A percentile compares a stretch with the other conserved stretches of the same genome.
These are phyloP conservation scores for Hydnum rufescens DNA, from an alignment of 768 basidiomycete genomes.

Conservation along the genomic window DNA sequence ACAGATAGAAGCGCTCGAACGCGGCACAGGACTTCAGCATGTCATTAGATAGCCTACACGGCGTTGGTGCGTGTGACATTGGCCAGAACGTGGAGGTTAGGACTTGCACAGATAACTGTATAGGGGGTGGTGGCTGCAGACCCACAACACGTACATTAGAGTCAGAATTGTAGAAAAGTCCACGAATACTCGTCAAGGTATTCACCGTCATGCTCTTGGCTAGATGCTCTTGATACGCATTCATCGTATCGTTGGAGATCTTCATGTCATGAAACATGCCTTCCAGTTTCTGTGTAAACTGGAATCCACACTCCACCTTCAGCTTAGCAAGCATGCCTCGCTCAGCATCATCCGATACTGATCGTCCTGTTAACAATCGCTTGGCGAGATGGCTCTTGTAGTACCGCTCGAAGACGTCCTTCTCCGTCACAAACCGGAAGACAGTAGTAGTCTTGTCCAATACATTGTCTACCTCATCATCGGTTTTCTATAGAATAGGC, in stretches of 20 bases:
- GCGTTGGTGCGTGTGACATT: constrained; percentile 32
- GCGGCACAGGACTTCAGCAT: constrained; percentile 47
- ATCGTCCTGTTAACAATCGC: constrained; percentile 67
- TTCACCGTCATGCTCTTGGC: constrained; percentile 38
- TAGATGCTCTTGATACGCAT: constrained; percentile 45
- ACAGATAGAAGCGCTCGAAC: constrained; percentile 80
- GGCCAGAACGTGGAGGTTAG: constrained; percentile 99
- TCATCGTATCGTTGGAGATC: constrained; percentile 62
- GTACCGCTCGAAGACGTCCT: constrained; percentile 94
- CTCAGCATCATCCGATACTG: constrained; percentile 94
- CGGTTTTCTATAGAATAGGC: constrained; percentile 57
- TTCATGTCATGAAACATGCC: constrained; percentile 99
- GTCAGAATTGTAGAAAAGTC: not conserved
- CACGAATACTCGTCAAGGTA: constrained; percentile 1
- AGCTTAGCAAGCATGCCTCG: constrained; percentile 93
- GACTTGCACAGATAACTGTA: constrained; percentile 74
- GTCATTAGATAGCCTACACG: constrained; percentile 44
- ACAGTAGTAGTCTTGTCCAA: constrained; percentile 92
- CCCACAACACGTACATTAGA: not conserved
- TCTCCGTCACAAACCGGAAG: constrained; percentile 85
- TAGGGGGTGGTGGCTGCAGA: constrained; percentile 36
- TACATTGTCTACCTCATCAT: constrained; percentile 70
- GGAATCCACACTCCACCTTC: constrained; percentile 87
- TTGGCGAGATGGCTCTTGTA: constrained; percentile 94
- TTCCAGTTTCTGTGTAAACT: constrained; percentile 94